These are phyloP conservation scores for Oenanthe sinensis DNA, from an alignment of 129 eudicot species.

Conservation along the genomic window DNA sequence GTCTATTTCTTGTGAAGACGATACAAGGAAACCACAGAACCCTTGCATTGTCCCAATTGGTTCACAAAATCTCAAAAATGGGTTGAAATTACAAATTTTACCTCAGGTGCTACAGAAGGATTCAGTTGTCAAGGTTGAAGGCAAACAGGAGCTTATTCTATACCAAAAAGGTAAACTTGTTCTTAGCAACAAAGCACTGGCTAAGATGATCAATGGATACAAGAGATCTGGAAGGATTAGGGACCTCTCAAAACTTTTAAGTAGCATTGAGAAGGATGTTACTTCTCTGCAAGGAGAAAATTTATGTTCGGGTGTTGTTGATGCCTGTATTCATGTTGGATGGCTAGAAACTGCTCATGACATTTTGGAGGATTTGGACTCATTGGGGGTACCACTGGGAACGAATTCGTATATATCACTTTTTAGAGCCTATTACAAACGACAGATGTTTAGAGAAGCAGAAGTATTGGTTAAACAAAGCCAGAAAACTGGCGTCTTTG, in stretches of 20 bases:
- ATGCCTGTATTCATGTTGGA: slow-evolving; percentile 67
- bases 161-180: slow-evolving; percentile 39
- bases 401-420: slow-evolving; percentile 35
- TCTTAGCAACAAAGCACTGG: slow-evolving; percentile 52
- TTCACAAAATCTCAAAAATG: slow-evolving; percentile 52
- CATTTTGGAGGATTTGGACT: slow-evolving; percentile 64
- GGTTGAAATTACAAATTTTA: slow-evolving; percentile 46
- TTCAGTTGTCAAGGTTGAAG: slow-evolving; percentile 34
- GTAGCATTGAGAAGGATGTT: slow-evolving; percentile 26
- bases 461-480: slow-evolving; percentile 46
- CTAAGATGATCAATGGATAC: slow-evolving; percentile 49
- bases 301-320: slow-evolving; percentile 43
- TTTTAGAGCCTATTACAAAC: slow-evolving; percentile 44
- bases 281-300: slow-evolving; percentile 17
- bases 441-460: slow-evolving; percentile 59
- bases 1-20: slow-evolving; percentile 7
- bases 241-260: slow-evolving; percentile 52
- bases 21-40: slow-evolving; percentile 24
- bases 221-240: slow-evolving; percentile 39
- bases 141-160: slow-evolving; percentile 40
- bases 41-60: slow-evolving; percentile 53
- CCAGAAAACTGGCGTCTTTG: slow-evolving; percentile 36
- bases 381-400: slow-evolving; percentile 22
- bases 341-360: slow-evolving; percentile 90
- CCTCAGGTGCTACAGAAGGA: slow-evolving; percentile 47